phyloP scores from a whole-genome alignment of 495 filamentous ascomycete species.

The Eremomyces bilateralis region DNA sequence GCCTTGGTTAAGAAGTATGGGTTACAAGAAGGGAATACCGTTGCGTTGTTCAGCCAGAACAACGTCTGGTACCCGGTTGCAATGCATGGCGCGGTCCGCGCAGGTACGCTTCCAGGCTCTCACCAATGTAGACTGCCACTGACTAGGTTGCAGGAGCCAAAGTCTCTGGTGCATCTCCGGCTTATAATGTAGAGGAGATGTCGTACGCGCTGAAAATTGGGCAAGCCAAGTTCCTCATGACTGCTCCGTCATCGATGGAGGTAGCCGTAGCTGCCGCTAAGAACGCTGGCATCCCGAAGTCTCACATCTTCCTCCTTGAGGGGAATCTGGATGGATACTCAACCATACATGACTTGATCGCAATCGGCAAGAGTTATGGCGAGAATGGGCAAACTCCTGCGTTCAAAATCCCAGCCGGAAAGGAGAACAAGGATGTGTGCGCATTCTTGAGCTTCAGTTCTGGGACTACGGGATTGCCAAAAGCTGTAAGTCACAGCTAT shows the following conservation, averaged over 20 bases:
- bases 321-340: conserved; percentile 26
- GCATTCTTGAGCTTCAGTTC: conserved; percentile 35
- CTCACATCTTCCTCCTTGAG: conserved; percentile 33
- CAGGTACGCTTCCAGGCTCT: too few species aligned
- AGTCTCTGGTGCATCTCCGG: conserved; percentile 33
- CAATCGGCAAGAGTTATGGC: conserved; percentile 21
- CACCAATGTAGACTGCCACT: too few species aligned
- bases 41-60: conserved; percentile 34
- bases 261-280: conserved; percentile 30
- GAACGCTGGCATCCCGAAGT: conserved; percentile 27
- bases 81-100: conserved; percentile 30
- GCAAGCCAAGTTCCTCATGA: conserved; percentile 33
- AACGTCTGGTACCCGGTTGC: conserved; percentile 40
- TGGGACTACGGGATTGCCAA: conserved; percentile 29
- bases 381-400: conserved; percentile 19
- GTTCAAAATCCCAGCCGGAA: conserved; percentile 25
- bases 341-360: conserved; percentile 27
- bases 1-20: conserved; percentile 30
- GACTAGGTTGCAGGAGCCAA: conserved; percentile 18
- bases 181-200: conserved; percentile 41
- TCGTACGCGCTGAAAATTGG: conserved; percentile 32
- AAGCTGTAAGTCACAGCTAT: conserved; percentile 20
- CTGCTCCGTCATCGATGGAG: conserved; percentile 24
- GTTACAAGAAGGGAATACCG: conserved; percentile 25
- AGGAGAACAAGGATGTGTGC: conserved; percentile 31